Conservation (phyloP, 2,329 filamentous ascomycete genomes). For the Alternaria novae-zelandiae region DNA sequence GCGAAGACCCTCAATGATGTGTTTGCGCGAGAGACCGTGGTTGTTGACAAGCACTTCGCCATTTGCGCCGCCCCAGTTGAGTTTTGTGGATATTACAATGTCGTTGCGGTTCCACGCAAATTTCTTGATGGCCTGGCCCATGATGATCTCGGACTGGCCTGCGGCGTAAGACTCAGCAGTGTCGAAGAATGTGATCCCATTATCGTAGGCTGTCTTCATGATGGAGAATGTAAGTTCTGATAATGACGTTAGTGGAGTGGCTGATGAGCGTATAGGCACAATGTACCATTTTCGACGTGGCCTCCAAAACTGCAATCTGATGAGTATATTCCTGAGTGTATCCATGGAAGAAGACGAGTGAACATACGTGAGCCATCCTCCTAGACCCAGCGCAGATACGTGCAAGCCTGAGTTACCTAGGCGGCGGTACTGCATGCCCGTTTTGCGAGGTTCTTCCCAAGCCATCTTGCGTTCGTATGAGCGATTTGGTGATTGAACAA, state of each 20-base stretch:
- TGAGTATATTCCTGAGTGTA: background rate
- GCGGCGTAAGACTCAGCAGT: conserved; percentile 51
- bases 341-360: background rate
- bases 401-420: conserved; percentile 75
- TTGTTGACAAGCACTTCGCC: conserved; percentile 65
- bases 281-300: conserved; percentile 68
- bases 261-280: background rate
- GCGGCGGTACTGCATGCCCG: conserved; percentile 67
- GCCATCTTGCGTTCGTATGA: conserved; percentile 23
- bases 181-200: conserved; percentile 54
- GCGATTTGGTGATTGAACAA: background rate
- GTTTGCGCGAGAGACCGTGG: conserved; percentile 71
- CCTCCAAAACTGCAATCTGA: conserved; percentile 58
- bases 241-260: background rate
- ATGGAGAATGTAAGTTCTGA: conserved; percentile 62
- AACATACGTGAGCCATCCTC: conserved; percentile 68
- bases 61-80: conserved; percentile 55
- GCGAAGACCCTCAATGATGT: conserved; percentile 71
- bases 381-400: conserved; percentile 74
- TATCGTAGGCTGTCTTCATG: conserved; percentile 62
- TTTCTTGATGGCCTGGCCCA: conserved; percentile 64
- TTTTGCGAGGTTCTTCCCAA: conserved; percentile 40
- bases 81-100: conserved; percentile 55
- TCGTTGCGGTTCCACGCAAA: conserved; percentile 61
- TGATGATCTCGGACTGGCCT: conserved; percentile 62